Percentiles rank a stretch among this genome's conserved stretches.
These are phyloP conservation scores for Ceratocystis harringtonii DNA, from an alignment of 2,329 filamentous ascomycete genomes.

Conservation along the genomic window DNA sequence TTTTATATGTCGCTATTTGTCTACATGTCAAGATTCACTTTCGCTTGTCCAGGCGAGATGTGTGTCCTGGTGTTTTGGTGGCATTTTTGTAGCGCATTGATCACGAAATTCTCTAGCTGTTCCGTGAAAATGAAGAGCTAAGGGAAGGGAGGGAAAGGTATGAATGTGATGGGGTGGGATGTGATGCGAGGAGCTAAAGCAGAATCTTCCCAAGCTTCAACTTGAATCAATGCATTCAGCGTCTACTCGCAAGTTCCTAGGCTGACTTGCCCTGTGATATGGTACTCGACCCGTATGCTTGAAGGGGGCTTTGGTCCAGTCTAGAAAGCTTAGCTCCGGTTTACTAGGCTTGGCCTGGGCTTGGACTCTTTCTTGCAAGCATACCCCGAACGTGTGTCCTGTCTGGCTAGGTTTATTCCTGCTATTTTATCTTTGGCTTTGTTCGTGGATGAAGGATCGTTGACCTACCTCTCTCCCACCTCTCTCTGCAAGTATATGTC, in stretches of 20 bases:
- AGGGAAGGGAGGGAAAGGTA: not conserved
- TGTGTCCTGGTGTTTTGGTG: not conserved
- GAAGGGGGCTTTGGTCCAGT: too few species aligned
- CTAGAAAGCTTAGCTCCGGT: too few species aligned
- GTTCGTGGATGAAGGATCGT: not conserved
- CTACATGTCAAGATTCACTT: not conserved
- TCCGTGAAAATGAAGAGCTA: not conserved
- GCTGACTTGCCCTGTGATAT: too few species aligned
- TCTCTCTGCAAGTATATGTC: not conserved
- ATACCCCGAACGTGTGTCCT: too few species aligned
- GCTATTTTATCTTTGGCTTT: not conserved
- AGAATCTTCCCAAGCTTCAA: too few species aligned
- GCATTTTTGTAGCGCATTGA: not conserved
- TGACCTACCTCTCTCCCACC: not conserved
- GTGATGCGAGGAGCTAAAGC: not conserved
- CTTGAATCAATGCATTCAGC: too few species aligned
- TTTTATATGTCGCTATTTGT: not conserved
- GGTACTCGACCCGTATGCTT: too few species aligned
- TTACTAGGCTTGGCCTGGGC: too few species aligned
- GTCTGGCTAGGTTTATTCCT: not conserved
- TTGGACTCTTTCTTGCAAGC: not conserved
- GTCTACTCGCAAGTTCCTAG: too few species aligned
- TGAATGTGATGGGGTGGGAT: not conserved
- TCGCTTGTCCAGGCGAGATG: not conserved
- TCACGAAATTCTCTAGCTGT: not conserved